These are phyloP conservation scores for Chlamydomonas reinhardtii DNA, from an alignment of 163 green algal genomes.

Conservation along the genomic window DNA sequence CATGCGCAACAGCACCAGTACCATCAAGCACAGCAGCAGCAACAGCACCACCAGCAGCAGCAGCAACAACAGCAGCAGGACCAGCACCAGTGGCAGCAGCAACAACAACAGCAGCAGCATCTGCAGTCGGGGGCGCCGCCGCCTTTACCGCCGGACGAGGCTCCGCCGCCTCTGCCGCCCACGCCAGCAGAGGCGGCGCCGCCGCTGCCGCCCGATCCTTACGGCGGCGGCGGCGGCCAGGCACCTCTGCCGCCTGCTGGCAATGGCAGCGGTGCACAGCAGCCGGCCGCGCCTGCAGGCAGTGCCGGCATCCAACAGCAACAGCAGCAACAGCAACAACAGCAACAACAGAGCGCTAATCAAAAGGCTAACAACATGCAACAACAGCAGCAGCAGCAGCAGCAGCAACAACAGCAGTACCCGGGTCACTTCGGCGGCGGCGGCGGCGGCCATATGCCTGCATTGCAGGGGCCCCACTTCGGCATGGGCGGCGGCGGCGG, in stretches of 20 bases:
- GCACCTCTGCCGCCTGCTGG: too few relatives aligned
- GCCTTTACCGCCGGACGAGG: too few relatives aligned
- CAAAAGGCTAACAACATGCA: not conserved
- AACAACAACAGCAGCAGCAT: not conserved
- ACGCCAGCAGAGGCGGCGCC: too few relatives aligned
- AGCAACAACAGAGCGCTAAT: not conserved
- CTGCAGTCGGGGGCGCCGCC: too few relatives aligned
- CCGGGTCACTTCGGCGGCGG: not conserved
- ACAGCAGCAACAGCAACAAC: slow-evolving; percentile 12
- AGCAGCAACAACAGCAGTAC: not conserved
- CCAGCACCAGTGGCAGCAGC: not conserved
- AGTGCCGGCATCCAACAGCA: not conserved
- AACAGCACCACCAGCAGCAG: not conserved
- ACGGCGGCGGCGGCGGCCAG: too few relatives aligned
- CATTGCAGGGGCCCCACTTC: too few relatives aligned
- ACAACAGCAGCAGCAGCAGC: not conserved
- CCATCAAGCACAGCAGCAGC: not conserved
- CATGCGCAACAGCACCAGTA: not conserved
- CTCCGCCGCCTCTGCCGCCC: too few relatives aligned
- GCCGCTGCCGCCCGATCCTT: too few relatives aligned
- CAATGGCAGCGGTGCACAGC: not conserved
- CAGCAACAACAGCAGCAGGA: not conserved
- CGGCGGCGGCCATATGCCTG: not conserved
- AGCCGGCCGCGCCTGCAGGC: not conserved
- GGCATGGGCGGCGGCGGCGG: too few relatives aligned